phyloP scores from a whole-genome alignment of 2,329 filamentous ascomycete species.

The Trichoderma afroharzianum region DNA sequence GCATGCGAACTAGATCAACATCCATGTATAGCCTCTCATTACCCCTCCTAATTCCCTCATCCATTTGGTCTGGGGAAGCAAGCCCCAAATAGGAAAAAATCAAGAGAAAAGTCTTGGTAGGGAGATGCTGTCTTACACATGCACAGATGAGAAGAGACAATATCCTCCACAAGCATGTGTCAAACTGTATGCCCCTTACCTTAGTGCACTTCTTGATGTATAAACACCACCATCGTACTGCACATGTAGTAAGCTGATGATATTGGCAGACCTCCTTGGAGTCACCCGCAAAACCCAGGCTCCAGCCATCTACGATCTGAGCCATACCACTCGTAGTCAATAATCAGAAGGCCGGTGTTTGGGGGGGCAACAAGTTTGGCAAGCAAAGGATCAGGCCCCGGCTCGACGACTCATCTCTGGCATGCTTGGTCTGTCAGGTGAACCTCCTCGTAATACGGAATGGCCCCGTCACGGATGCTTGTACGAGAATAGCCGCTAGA shows the following conservation, averaged over 20 bases:
- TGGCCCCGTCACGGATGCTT: background rate
- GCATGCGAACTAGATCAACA: background rate
- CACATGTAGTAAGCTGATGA: background rate
- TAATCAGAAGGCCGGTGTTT: background rate
- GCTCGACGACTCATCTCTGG: conserved; percentile 10
- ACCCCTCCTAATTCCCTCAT: background rate
- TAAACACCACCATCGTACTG: background rate
- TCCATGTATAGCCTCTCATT: background rate
- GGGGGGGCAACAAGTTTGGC: background rate
- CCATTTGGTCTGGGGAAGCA: background rate
- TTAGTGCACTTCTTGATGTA: background rate
- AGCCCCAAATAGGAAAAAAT: background rate
- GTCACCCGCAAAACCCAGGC: background rate
- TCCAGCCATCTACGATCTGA: background rate
- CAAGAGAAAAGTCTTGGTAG: background rate
- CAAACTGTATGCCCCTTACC: background rate
- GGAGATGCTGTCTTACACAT: background rate
- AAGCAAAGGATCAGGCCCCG: conserved; percentile 1
- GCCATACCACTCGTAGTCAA: background rate
- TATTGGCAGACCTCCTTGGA: background rate
- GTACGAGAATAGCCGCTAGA: background rate
- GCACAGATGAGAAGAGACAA: background rate
- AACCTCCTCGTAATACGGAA: background rate
- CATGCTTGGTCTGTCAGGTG: conserved; percentile 15
- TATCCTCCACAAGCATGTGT: background rate